A percentile compares a stretch with the other conserved stretches of the same genome.
phyloP scores from a whole-genome alignment of 352 stramenopile species.

The Pythium graminicola region DNA sequence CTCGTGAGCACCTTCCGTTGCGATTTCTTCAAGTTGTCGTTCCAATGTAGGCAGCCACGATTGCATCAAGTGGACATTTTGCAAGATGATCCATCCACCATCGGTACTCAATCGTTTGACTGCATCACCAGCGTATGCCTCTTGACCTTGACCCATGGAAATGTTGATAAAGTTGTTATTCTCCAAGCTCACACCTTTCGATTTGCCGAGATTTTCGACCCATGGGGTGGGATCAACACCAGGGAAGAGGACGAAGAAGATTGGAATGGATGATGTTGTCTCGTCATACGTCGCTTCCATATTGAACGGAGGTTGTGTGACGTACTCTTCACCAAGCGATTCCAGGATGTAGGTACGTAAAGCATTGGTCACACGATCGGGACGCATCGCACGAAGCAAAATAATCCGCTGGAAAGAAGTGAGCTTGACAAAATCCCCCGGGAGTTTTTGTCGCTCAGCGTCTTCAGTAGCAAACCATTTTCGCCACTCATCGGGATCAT shows the following conservation, averaged over 20 bases:
- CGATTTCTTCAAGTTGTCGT: constrained; percentile 87
- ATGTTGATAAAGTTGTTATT: constrained; percentile 96
- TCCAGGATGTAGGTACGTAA: constrained; percentile 89
- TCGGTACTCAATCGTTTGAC: constrained; percentile 88
- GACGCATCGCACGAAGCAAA: constrained; percentile 88
- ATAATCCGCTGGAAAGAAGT: constrained; percentile 81
- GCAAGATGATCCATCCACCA: constrained; percentile 94
- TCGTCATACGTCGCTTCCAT: constrained; percentile 89
- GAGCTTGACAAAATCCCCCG: constrained; percentile 88
- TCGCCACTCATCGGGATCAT: constrained; percentile 94
- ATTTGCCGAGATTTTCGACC: constrained; percentile 89
- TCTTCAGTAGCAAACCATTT: constrained; percentile 96
- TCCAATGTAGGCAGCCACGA: constrained; percentile 93
- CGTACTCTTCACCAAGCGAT: constrained; percentile 84
- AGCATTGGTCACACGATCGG: constrained; percentile 92
- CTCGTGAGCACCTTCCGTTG: constrained; percentile 85
- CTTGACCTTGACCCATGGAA: constrained; percentile 90
- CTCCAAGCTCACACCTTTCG: constrained; percentile 87
- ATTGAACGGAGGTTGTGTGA: constrained; percentile 90
- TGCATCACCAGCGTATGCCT: constrained; percentile 88
- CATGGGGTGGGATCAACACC: constrained; percentile 93
- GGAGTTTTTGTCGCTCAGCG: constrained; percentile 91
- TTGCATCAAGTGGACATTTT: constrained; percentile 96
- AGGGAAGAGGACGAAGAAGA: constrained; percentile 95
- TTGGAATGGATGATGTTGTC: constrained; percentile 88